Base-by-base conservation (phyloP, 1,284 basidiomycete genomes). In the Irpex sp. region DNA sequence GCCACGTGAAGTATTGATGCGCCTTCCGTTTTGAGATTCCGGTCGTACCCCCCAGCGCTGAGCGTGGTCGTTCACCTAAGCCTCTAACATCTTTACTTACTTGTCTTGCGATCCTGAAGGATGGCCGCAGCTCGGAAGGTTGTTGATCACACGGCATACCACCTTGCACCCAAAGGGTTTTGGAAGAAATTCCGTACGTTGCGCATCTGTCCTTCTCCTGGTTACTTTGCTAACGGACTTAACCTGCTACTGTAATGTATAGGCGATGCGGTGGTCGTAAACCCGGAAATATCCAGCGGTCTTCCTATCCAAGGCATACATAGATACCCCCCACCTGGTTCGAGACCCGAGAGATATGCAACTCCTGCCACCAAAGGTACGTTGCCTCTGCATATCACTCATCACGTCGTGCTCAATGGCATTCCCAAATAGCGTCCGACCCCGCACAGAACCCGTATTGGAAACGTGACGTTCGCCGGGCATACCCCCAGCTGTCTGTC, bases 121-220 rank as follows among this genome's bases (percentile, higher is more conserved):
- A 90, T 90, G 88, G 85, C 88, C 86, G 84, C 87, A 59, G 81
- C 82, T 60, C 88, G 82, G 77, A 90, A 85, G 76, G 82, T 78
- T 45, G 90, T 91, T 64, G 91, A 96, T 71, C 87, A 88, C 51
- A 93, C 91, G 5, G 82, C 93, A 53, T 96, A 96, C 76, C 94
- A 96, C 72, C 83, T 93, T 66, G 85, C 83, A 68, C 89, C 93
- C 10, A 89, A 86, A 71, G 93, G 93, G 2, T 94, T 96, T 74
- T 96, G 93, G 94, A 96, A 95, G 85, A 93, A 90, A 78, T 92
- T 96, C 73, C 86, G 93, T 94, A 68, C 66, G 91, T 81, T 58
- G 18, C 21, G 18, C 16, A 28, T 56, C 7, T 60, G 19, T 45
- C 33, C 8, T 35, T 47, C 52, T 33, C 49, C 36, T 12, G 45